These are phyloP conservation scores for Endocalyx cinctus DNA, from an alignment of 2,329 filamentous ascomycete genomes.

Conservation along the genomic window DNA sequence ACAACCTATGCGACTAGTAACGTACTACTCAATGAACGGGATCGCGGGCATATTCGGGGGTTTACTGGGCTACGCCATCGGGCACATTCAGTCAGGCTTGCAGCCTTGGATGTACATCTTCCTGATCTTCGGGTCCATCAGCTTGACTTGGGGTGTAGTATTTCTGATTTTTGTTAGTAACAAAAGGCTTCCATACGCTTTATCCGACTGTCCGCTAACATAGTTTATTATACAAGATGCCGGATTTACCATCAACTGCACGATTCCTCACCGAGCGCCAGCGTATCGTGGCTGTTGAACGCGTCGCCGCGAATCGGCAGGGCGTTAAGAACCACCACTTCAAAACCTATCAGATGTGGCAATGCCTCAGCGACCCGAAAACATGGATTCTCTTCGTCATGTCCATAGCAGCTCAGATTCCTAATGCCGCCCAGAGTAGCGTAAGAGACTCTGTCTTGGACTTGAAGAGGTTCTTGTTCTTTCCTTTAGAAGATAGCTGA, in stretches of 20 bases:
- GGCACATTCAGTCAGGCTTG: conserved; percentile 23
- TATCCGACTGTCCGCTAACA: no score
- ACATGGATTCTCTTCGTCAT: conserved; percentile 54
- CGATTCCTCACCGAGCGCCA: conserved; percentile 19
- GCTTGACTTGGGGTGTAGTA: conserved; percentile 17
- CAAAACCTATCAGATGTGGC: conserved; percentile 41
- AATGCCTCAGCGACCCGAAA: conserved; percentile 46
- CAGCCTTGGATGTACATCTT: conserved; percentile 27
- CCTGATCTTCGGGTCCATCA: conserved; percentile 25
- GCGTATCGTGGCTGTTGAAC: conserved; percentile 20
- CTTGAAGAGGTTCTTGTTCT: no score
- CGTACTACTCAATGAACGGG: conserved; percentile 24
- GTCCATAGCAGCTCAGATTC: conserved; percentile 50
- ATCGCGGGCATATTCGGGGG: conserved; percentile 22
- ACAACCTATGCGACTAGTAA: conserved; percentile 22
- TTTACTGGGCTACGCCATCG: conserved; percentile 24
- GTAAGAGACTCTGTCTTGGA: no score
- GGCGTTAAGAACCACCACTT: conserved; percentile 34
- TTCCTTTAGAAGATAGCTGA: no score
- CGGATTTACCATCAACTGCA: conserved; percentile 22
- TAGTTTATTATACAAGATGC: no score
- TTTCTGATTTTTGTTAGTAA: conserved; percentile 20
- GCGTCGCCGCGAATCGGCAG: conserved; percentile 21
- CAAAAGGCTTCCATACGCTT: no score
- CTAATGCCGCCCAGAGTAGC: conserved; percentile 52